Percentiles rank a stretch among this genome's conserved stretches.
phyloP scores from a whole-genome alignment of 2,329 filamentous ascomycete species.

The Gyromitra esculenta region DNA sequence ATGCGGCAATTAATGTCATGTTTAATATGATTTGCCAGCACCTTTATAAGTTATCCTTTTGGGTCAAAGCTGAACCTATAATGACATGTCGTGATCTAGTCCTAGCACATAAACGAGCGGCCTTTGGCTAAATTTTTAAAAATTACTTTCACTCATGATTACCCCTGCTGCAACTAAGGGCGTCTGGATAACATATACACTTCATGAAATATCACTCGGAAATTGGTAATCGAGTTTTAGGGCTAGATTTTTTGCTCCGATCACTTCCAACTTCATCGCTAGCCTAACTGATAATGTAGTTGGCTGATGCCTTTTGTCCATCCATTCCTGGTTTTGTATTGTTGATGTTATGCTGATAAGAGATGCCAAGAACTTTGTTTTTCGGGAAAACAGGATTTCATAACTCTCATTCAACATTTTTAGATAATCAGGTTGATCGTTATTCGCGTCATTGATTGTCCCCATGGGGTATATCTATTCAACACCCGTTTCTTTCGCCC shows the following conservation, averaged over 20 bases:
- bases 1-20: too few species aligned
- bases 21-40: too few species aligned
- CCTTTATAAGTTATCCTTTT: not conserved
- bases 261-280: not conserved
- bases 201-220: conserved; percentile 29
- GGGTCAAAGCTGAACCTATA: not conserved
- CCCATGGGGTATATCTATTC: conserved; percentile 14
- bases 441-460: conserved; percentile 10
- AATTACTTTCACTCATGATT: not conserved
- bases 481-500: conserved; percentile 1
- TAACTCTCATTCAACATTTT: not conserved
- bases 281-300: not conserved
- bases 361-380: conserved; percentile 18
- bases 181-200: not conserved
- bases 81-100: not conserved
- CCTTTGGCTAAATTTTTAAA: not conserved
- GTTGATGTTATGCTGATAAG: conserved; percentile 14
- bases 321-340: not conserved
- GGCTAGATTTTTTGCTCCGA: not conserved
- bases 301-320: not conserved
- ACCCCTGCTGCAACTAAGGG: not conserved
- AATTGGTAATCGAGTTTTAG: not conserved
- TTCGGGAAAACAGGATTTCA: conserved; percentile 33
- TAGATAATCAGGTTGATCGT: not conserved
- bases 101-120: not conserved